Evolutionary conservation across 2,329 filamentous ascomycete species (phyloP), one percentile per base, ranked within the genome.

Genomic region (Diaporthe velutina): DNA sequence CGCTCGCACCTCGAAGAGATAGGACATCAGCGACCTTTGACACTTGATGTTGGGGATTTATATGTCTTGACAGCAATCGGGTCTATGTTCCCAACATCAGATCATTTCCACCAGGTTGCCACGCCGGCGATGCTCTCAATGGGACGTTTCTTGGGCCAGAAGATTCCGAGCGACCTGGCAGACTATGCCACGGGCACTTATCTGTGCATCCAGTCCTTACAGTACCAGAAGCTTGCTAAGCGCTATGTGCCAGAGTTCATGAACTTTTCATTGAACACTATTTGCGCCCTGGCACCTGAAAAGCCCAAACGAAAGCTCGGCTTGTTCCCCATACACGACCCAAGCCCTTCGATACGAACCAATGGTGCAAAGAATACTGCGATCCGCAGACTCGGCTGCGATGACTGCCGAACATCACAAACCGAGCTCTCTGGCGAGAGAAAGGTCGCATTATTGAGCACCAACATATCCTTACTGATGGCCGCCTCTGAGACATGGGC

Each of bases 51-150:
- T 78, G 94, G 95, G 25, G 96, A 99, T 80, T 85, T 99, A 28
- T 85, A 95, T 30, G 85, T 98, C n/a, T 86, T 99, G 48, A 96
- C 95, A 0, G 95, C 95, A 0, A 91, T 98, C 75, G 92, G 93
- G 54, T 92, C 92, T 2, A 94, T 97, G 71, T 99, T 98, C 80
- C 96, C 97, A 6, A 98, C 97, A 0, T 98, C 96, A 0, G 97
- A 99, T 83, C 96, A 98, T 84, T 99, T 98, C 84, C 97, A 99
- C 80, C 93, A 97, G 79, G 95, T 98, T 48, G 93, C 95, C 54
- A 99, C 97, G 2, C 97, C 97, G 2, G 94, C 96, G 0, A 93
- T 95, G 84, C 90, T 98, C 7, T 90, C 93, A n/a, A 94, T 98
- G 83, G 90, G 90, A 17, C 91, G 95, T 72, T 98, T 94, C 83